Evolutionary conservation across 495 filamentous ascomycete genomes (phyloP), one percentile per base, ranked within the genome.

Genomic region (Xylaria castorea): DNA sequence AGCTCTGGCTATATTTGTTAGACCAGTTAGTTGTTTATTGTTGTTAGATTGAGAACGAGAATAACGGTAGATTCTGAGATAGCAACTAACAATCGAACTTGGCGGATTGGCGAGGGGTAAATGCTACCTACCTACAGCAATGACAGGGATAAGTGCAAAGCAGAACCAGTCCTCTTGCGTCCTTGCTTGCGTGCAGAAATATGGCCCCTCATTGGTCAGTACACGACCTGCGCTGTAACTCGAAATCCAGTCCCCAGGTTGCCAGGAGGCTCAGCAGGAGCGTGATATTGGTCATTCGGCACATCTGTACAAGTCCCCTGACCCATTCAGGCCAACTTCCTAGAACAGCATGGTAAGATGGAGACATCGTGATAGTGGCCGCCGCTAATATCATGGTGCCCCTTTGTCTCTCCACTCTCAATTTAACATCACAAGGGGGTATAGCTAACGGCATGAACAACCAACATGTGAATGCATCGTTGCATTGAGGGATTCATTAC

Each of bases 381-480:
- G 60, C 58, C 36, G 69, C 48, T 57, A 63, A 71, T 46, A 63
- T 71, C 58, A 14, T n/a, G 57, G n/a, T 38, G 44, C 12, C 32
- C 34, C 14, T 16, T 40, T 70, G 51, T 57, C 58, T 71, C 42
- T 63, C 67, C 67, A 70, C 67, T 62, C 55, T 36, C 46, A 40
- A 48, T 53, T 22, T n/a, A 34, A 55, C 36, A 55, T 71, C 61
- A 65, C 60, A 71, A 55, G 46, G 57, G 58, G 48, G 32, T 11
- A 57, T 40, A 16, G 36, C 48, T 14, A 57, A 50, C 42, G 14
- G 46, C 34, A 57, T 65, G 60, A 42, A 34, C 22, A 63, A 22
- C 46, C 69, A 65, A 61, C 60, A 63, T 71, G 69, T 70, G 69
- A 11, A 55, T 53, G 27, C 32, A 63, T 27, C 46, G 42, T 64